These are phyloP conservation scores for Colletotrichum eleusines DNA, from an alignment of 2,329 filamentous ascomycete genomes.

Conservation along the genomic window DNA sequence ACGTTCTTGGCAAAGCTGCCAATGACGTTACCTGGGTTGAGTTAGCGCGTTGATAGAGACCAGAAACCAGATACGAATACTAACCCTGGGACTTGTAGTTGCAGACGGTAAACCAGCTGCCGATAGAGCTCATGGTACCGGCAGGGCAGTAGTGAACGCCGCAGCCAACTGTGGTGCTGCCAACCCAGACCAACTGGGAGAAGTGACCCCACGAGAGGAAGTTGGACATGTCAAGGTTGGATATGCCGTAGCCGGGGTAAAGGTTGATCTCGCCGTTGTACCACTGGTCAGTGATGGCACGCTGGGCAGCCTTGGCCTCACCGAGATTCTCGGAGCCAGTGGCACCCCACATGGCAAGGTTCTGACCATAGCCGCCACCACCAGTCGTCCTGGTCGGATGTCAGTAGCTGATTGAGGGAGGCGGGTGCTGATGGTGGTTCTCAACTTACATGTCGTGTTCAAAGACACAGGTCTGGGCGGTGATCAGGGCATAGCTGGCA, in stretches of 20 bases:
- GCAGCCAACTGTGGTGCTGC: slow-evolving; percentile 54
- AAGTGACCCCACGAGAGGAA: slow-evolving; percentile 75
- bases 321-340: slow-evolving; percentile 59
- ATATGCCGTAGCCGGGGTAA: slow-evolving; percentile 67
- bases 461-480: slow-evolving; percentile 77
- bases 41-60: slow-evolving; percentile 37
- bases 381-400: slow-evolving; percentile 61
- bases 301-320: slow-evolving; percentile 67
- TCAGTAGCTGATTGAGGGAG: slow-evolving; percentile 28
- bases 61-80: slow-evolving; percentile 47
- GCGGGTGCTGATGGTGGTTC: slow-evolving; percentile 41
- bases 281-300: slow-evolving; percentile 84
- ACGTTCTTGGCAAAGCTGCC: slow-evolving; percentile 66
- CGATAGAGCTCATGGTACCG: slow-evolving; percentile 63
- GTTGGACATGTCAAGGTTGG: slow-evolving; percentile 69
- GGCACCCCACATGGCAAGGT: slow-evolving; percentile 78
- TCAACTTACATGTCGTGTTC: slow-evolving; percentile 79
- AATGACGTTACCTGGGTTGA: slow-evolving; percentile 62
- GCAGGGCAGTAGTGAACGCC: slow-evolving; percentile 78
- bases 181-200: slow-evolving; percentile 59
- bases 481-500: slow-evolving; percentile 71
- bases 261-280: slow-evolving; percentile 83
- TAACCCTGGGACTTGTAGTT: slow-evolving; percentile 84
- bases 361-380: slow-evolving; percentile 84
- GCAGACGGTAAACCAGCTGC: slow-evolving; percentile 85